Base-by-base conservation (phyloP, 176 grass and related monocot species). In the Neostapfia colusana region DNA sequence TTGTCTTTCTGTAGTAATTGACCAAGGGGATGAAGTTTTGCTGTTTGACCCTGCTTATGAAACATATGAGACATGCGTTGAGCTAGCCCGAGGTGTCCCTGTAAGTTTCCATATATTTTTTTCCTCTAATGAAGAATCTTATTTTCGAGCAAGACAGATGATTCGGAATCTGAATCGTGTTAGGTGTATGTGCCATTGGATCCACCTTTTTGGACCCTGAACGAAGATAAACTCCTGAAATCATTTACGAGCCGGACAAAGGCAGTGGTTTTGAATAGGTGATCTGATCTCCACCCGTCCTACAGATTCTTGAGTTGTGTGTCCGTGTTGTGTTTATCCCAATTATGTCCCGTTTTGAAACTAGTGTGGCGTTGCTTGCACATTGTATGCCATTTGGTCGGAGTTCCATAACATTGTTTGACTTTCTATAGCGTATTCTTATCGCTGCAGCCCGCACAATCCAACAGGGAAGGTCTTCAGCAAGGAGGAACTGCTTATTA, bases 241-340 rank as follows among this genome's bases (percentile, higher is more conserved):
- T 91, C 84, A 11, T 97, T 97, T 81, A 89, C 94, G 0, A 79
- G 68, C 51, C 84, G 84, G 40, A 97, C 94, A 68, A 97, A 97
- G 84, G 94, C 90, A n/a, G 70, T 93, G 69, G 50, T 97, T 71
- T 79, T 97, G 72, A 97, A 97, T 76, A 97, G 94, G 88, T 97
- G 63, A 72, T 27, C 23, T 80, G 24, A 58, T 38, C 67, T 4
- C 54, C 16, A 17, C 31, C 15, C 14, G 14, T 5, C 46, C 21
- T 66, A 17, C 35, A 0, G 34, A 37, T 72, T 42, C 56, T 8
- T 59, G 16, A 39, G n/a, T 11, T 50, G 12, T 23, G 48, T 42
- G 21, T 15, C 17, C 17, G 17, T 20, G n/a, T 37, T 43, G 20
- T 37, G 10, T 54, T 56, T 77, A 46, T 64, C 15, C 40, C 24